Conservation (phyloP, 2,329 filamentous ascomycete species). For the Pseudomassariella vexata region DNA sequence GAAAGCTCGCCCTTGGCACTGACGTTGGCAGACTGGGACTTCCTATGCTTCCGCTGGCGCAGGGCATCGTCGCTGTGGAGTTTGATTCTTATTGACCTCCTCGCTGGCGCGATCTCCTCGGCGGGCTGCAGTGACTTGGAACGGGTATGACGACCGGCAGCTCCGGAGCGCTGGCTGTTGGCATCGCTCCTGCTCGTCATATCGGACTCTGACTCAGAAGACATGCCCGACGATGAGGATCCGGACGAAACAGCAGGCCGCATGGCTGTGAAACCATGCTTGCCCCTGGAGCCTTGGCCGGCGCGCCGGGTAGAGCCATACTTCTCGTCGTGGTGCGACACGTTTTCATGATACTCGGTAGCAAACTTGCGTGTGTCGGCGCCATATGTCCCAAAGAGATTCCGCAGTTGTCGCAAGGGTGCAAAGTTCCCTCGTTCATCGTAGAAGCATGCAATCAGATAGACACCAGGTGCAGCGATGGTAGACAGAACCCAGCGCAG, state of each 20-base stretch:
- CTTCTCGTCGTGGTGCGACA: constrained; percentile 25
- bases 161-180: constrained; percentile 18
- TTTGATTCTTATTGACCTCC: constrained; percentile 86
- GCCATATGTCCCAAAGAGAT: constrained; percentile 47
- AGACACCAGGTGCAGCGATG: constrained; percentile 73
- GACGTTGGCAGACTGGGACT: constrained; percentile 45
- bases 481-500: constrained; percentile 75
- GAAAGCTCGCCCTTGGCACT: constrained; percentile 32
- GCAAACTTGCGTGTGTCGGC: constrained; percentile 44
- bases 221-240: constrained; percentile 58
- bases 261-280: constrained; percentile 17
- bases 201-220: constrained; percentile 68
- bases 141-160: constrained; percentile 46
- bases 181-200: constrained; percentile 26
- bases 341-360: constrained; percentile 27
- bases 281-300: constrained; percentile 19
- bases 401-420: constrained; percentile 66
- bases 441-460: constrained; percentile 77
- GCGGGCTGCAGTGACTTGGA: constrained; percentile 54
- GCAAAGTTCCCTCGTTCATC: constrained; percentile 75
- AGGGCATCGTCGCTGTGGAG: constrained; percentile 71
- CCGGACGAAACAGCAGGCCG: constrained; percentile 31
- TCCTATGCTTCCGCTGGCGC: constrained; percentile 66
- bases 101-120: constrained; percentile 62
- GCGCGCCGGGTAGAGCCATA: constrained; percentile 11